Conservation (phyloP, 2,329 filamentous ascomycete genomes). For the Capronia epimyces region DNA sequence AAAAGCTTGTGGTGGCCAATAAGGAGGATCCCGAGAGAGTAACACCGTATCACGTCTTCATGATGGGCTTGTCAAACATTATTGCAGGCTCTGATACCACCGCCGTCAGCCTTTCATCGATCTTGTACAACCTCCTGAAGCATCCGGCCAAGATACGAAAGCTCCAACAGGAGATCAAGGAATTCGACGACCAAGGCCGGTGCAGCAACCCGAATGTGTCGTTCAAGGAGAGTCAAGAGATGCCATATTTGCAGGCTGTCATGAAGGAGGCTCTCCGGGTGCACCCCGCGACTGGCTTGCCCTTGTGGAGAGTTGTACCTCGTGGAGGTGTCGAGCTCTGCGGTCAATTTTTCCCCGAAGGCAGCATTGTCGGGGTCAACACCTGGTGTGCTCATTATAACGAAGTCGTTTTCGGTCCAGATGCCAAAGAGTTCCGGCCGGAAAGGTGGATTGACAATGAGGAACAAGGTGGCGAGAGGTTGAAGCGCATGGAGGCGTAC, state of each 20-base stretch:
- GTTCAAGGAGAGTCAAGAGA: conserved; percentile 60
- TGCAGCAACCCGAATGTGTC: conserved; percentile 35
- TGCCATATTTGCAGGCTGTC: conserved; percentile 58
- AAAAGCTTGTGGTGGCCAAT: conserved; percentile 41
- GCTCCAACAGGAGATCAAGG: conserved; percentile 23
- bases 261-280: conserved; percentile 52
- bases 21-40: conserved; percentile 42
- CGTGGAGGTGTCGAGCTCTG: conserved; percentile 41
- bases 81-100: conserved; percentile 26
- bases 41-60: conserved; percentile 38
- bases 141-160: conserved; percentile 42
- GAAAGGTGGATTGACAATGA: conserved; percentile 44
- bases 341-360: conserved; percentile 40
- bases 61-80: conserved; percentile 33
- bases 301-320: conserved; percentile 48
- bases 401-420: conserved; percentile 40
- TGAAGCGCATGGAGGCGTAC: conserved; percentile 36
- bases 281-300: conserved; percentile 46
- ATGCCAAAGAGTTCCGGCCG: conserved; percentile 43
- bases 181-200: conserved; percentile 30
- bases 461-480: conserved; percentile 28
- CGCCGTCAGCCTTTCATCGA: conserved; percentile 52
- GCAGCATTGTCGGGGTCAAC: conserved; percentile 43
- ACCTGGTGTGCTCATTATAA: conserved; percentile 46
- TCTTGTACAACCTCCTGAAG: conserved; percentile 70